Evolutionary conservation across 1,139 yeast genomes (phyloP).

Genomic region (Sugiyamaella castrensis): DNA sequence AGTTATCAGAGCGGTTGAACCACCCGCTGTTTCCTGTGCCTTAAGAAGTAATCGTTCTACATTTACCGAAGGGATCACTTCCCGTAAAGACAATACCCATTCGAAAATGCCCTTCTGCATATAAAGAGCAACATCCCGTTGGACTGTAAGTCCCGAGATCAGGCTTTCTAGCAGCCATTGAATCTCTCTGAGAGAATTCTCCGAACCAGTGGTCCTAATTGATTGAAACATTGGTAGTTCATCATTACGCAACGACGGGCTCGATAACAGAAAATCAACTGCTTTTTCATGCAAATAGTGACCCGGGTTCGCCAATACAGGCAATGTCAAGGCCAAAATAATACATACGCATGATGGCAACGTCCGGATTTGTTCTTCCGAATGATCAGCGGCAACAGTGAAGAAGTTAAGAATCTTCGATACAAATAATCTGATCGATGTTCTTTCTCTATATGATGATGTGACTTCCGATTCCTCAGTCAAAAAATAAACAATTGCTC

Average conservation of each 20-base stretch:
- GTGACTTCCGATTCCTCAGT: conserved; percentile 8
- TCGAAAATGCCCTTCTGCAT: conserved; percentile 59
- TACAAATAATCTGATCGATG: conserved; percentile 54
- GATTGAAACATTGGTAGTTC: conserved; percentile 66
- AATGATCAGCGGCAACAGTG: conserved; percentile 25
- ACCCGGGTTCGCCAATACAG: conserved; percentile 63
- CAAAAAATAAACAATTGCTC: conserved; percentile 12
- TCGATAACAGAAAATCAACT: conserved; percentile 42
- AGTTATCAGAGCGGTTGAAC: conserved; percentile 59
- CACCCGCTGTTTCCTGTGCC: conserved; percentile 56
- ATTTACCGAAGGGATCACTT: conserved; percentile 16
- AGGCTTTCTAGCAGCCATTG: conserved; percentile 63
- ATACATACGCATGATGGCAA: conserved; percentile 45
- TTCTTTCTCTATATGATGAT: conserved; percentile 56
- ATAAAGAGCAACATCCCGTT: conserved; percentile 52
- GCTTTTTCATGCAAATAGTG: conserved; percentile 69
- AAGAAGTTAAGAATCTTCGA: conserved; percentile 58
- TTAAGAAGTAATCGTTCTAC: conserved; percentile 47
- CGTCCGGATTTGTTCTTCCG: conserved; percentile 20
- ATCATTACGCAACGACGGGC: conserved; percentile 50
- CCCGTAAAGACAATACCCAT: conserved; percentile 54
- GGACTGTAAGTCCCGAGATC: conserved; percentile 45
- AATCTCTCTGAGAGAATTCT: conserved; percentile 56
- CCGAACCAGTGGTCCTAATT: conserved; percentile 48
- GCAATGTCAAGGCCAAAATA: conserved; percentile 52